These are phyloP conservation scores for Lasiodiplodia citricola DNA, from an alignment of 2,329 filamentous ascomycete species.

Conservation along the genomic window DNA sequence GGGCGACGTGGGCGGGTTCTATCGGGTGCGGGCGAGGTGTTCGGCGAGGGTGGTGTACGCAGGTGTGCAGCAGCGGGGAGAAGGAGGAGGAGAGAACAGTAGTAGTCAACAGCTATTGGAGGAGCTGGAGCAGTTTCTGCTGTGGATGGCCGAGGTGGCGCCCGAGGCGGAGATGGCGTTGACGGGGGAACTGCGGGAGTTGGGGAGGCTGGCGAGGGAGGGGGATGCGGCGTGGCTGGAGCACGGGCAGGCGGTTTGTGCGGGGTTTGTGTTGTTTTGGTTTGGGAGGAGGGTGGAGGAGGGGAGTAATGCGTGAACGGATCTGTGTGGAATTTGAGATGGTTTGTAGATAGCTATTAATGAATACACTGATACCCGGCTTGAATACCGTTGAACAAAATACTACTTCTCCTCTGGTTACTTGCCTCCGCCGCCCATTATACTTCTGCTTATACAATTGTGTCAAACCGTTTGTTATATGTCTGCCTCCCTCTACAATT, in stretches of 20 bases:
- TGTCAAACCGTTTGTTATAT: too few species aligned
- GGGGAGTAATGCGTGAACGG: not conserved
- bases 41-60: not conserved
- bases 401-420: too few species aligned
- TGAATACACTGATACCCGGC: not conserved
- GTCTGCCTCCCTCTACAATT: not conserved
- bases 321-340: not conserved
- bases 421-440: not conserved
- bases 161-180: not conserved
- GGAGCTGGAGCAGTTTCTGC: not conserved
- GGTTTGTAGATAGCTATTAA: not conserved
- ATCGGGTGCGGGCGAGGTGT: not conserved
- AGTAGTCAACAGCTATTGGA: not conserved
- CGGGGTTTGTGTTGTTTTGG: constrained; percentile 13
- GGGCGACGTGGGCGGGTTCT: not conserved
- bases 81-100: too few species aligned
- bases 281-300: constrained; percentile 3
- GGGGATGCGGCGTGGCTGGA: not conserved
- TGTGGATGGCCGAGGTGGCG: constrained; percentile 1
- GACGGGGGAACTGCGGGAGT: not conserved
- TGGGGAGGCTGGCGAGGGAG: not conserved
- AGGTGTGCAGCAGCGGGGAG: too few species aligned
- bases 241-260: constrained; percentile 2
- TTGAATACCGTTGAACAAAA: too few species aligned
- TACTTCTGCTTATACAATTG: too few species aligned